Conservation (phyloP, 176 grass and related monocot species). For the Phoenix dactylifera region DNA sequence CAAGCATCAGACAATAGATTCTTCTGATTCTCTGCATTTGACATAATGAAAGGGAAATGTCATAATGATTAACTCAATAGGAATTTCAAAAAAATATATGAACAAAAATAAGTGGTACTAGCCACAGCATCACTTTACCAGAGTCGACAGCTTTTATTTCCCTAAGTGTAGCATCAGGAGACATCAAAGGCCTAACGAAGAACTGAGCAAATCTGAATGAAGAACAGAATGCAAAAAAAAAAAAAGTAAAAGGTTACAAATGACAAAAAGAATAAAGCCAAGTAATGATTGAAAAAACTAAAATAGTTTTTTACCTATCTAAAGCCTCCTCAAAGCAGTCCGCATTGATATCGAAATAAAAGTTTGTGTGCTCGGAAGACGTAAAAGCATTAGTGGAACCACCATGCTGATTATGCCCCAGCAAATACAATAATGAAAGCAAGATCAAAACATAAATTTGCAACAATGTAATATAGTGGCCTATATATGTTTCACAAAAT, state of each 20-base stretch:
- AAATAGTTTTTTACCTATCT: conserved; percentile 50
- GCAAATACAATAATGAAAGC: conserved; percentile 16
- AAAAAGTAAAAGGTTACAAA: background rate
- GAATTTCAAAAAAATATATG: background rate
- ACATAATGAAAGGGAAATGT: conserved; percentile 8
- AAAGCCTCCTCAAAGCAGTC: conserved; percentile 80
- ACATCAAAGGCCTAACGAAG: conserved; percentile 96
- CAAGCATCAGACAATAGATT: conserved; percentile 72
- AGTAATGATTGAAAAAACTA: conserved; percentile 1
- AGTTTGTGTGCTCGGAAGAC: conserved; percentile 71
- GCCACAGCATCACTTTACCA: conserved; percentile 33
- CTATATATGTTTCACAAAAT: too few species aligned
- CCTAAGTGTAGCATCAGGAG: conserved; percentile 75
- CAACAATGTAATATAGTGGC: background rate
- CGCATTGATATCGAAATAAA: conserved; percentile 81
- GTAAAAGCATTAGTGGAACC: conserved; percentile 90
- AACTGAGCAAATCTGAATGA: conserved; percentile 85
- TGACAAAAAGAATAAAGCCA: background rate
- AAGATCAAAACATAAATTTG: background rate
- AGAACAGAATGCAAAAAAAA: conserved; percentile 6
- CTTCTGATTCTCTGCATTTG: conserved; percentile 75
- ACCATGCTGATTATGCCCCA: conserved; percentile 59
- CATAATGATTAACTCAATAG: background rate
- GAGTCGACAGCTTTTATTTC: conserved; percentile 99
- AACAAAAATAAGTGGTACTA: too few species aligned